These are phyloP conservation scores for Debaryomyces hansenii DNA, from an alignment of 805 yeast species.

Conservation along the genomic window DNA sequence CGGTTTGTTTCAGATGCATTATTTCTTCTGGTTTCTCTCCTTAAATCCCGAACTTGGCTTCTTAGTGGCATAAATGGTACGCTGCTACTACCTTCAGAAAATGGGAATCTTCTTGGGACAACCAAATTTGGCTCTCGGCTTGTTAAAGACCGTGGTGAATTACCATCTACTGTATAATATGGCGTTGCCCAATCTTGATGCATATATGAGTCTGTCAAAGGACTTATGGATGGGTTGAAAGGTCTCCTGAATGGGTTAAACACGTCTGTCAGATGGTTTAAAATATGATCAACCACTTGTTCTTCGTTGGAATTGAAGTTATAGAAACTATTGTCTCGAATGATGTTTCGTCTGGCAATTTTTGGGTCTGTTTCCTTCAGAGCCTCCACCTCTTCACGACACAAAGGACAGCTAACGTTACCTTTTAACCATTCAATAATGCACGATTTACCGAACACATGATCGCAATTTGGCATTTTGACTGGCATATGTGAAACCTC, in stretches of 20 bases:
- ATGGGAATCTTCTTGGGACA: slow-evolving; percentile 30
- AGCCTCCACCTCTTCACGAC: slow-evolving; percentile 38
- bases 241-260: slow-evolving; percentile 39
- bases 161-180: slow-evolving; percentile 4
- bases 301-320: slow-evolving; percentile 19
- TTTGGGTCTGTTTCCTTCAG: slow-evolving; percentile 17
- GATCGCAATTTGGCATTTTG: slow-evolving; percentile 42
- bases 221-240: slow-evolving; percentile 33
- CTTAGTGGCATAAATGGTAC: slow-evolving; percentile 6
- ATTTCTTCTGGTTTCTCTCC: slow-evolving; percentile 5
- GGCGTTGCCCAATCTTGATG: slow-evolving; percentile 36
- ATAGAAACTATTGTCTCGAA: slow-evolving; percentile 12
- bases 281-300: slow-evolving; percentile 21
- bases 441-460: slow-evolving; percentile 42
- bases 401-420: slow-evolving; percentile 42
- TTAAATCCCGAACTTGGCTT: slow-evolving; percentile 1
- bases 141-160: background rate
- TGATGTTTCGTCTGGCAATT: slow-evolving; percentile 9
- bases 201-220: slow-evolving; percentile 38
- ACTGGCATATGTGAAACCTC: slow-evolving; percentile 31
- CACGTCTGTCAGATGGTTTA: slow-evolving; percentile 33
- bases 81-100: slow-evolving; percentile 14
- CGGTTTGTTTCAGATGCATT: background rate
- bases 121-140: slow-evolving; percentile 26
- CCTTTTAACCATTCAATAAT: slow-evolving; percentile 41